phyloP scores from a whole-genome alignment of 257 asterid genomes.

The Knoxia roxburghii region DNA sequence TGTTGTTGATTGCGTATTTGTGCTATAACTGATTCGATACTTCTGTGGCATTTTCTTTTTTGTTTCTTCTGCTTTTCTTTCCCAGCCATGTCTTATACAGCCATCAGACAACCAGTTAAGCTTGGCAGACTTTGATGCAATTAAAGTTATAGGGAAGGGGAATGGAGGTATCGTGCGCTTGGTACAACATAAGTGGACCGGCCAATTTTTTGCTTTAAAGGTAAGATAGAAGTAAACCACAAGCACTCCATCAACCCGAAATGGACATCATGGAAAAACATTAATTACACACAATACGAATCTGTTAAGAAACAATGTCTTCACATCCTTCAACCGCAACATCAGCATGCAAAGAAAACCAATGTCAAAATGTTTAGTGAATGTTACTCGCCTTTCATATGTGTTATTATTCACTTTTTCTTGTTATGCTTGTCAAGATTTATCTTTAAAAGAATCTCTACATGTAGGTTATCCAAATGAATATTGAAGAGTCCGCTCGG shows the following conservation, averaged over 20 bases:
- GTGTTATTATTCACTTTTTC: not conserved
- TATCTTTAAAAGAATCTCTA: conserved; percentile 1
- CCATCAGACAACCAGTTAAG: conserved; percentile 91
- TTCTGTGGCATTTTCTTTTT: not conserved
- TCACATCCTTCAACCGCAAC: not conserved
- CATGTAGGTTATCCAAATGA: conserved; percentile 95
- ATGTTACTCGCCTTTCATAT: not conserved
- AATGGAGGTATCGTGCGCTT: conserved; percentile 87
- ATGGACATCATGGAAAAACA: no score
- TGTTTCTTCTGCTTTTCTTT: conserved; percentile 1
- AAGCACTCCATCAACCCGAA: no score
- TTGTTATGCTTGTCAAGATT: not conserved
- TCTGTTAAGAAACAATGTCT: not conserved
- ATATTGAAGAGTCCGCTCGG: conserved; percentile 76
- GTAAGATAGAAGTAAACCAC: conserved; percentile 28
- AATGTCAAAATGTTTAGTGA: not conserved
- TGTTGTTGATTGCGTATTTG: not conserved
- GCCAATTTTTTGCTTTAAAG: conserved; percentile 93
- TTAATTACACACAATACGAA: not conserved
- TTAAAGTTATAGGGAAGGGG: conserved; percentile 93
- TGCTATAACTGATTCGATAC: not conserved
- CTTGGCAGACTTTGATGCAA: conserved; percentile 92
- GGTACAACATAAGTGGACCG: conserved; percentile 98
- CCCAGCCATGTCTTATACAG: conserved; percentile 74
- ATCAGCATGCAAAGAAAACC: not conserved